Percentiles rank a stretch among this genome's conserved stretches.
phyloP scores from a whole-genome alignment of 1,284 basidiomycete species.

The Ceratobasidium sp. region DNA sequence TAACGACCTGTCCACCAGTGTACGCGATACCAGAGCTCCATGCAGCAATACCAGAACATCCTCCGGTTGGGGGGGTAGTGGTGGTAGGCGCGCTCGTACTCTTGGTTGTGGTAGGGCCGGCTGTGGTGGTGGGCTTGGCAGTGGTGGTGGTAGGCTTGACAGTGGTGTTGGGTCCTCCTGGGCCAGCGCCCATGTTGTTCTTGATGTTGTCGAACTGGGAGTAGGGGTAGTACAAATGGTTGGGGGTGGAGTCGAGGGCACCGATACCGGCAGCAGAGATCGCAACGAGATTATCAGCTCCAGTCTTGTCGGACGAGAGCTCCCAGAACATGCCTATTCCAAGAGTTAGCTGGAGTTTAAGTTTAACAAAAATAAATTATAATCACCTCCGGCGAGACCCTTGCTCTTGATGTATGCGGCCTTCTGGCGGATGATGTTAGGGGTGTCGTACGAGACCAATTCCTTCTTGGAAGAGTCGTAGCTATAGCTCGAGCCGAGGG shows the following conservation, averaged over 20 bases:
- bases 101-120: background rate
- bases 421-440: constrained; percentile 79
- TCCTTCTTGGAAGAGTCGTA: constrained; percentile 77
- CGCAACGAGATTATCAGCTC: constrained; percentile 69
- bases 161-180: background rate
- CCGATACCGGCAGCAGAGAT: constrained; percentile 67
- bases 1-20: constrained; percentile 47
- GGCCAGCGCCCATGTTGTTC: constrained; percentile 51
- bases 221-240: constrained; percentile 73
- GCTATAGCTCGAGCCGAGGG: constrained; percentile 71
- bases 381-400: constrained; percentile 82
- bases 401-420: constrained; percentile 78
- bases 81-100: constrained; percentile 7
- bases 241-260: constrained; percentile 72
- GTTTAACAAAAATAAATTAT: constrained; percentile 58
- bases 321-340: constrained; percentile 60
- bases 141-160: constrained; percentile 16
- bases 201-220: constrained; percentile 61
- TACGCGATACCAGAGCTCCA: constrained; percentile 46
- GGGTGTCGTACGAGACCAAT: constrained; percentile 86
- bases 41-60: constrained; percentile 44
- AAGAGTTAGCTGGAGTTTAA: background rate
- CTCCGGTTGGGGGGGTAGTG: constrained; percentile 48
- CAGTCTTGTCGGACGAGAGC: constrained; percentile 76
- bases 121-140: constrained; percentile 6